phyloP scores from a whole-genome alignment of 2,329 filamentous ascomycete genomes.

The Colletotrichum chlorophyti region DNA sequence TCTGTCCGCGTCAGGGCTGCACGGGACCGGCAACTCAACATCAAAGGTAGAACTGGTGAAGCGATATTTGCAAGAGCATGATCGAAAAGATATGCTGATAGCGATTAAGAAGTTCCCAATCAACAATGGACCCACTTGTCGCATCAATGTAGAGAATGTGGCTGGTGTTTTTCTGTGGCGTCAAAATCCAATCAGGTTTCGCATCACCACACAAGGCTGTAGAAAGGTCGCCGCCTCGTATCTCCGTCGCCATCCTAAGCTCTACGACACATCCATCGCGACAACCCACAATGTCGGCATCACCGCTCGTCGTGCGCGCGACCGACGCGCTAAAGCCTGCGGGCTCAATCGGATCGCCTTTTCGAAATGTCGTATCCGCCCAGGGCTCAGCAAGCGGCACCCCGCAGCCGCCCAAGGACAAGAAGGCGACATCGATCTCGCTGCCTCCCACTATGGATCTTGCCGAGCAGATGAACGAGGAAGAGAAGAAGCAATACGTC shows the following conservation, averaged over 20 bases:
- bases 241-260: not conserved
- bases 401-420: constrained; percentile 39
- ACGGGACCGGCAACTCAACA: too few relatives aligned
- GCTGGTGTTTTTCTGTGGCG: not conserved
- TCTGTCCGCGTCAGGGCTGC: too few relatives aligned
- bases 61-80: too few relatives aligned
- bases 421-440: constrained; percentile 30
- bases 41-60: too few relatives aligned
- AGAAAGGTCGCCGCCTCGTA: constrained; percentile 1
- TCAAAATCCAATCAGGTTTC: not conserved
- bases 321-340: constrained; percentile 41
- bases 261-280: not conserved
- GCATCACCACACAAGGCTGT: constrained; percentile 15
- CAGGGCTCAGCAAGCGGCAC: constrained; percentile 53
- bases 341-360: constrained; percentile 49
- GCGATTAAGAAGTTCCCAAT: too few relatives aligned
- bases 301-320: constrained; percentile 51
- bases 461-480: constrained; percentile 83
- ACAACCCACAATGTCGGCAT: constrained; percentile 49
- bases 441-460: constrained; percentile 58
- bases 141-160: too few relatives aligned
- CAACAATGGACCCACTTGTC: too few relatives aligned
- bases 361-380: constrained; percentile 48
- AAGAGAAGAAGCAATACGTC: constrained; percentile 86
- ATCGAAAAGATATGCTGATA: too few relatives aligned